Evolutionary conservation across 768 basidiomycete genomes (phyloP), one percentile per base, ranked within the genome.

Genomic region (Termitomyces sp.): DNA sequence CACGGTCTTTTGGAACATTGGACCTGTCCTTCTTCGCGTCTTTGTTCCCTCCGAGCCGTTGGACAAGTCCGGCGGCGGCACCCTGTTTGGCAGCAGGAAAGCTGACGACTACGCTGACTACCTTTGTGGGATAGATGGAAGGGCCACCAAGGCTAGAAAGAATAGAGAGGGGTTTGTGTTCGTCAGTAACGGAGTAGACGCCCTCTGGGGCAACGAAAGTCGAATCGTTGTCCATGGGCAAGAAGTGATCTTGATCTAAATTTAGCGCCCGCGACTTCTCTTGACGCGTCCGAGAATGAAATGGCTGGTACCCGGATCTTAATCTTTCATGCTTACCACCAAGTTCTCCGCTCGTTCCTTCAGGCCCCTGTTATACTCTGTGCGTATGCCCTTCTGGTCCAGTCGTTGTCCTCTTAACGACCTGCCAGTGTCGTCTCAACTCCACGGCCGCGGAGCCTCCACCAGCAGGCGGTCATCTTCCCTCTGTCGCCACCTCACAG

Each of bases 141-240:
- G 75, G 71, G 3, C 77, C 74, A 28, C 75, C 74, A 55, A 66
- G 69, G 48, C 74, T 68, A 7, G 74, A 75, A 66, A 74, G 72
- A 51, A 76, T 65, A 36, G 76, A 69, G 47, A 79, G 74, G 0
- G 89, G 85, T 71, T 87, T 91, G 79, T 90, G 87, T 68, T 93
- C 93, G 66, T 93, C 92, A 18, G 88, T 91, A 69, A 92, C 82
- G 28, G 90, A 87, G 77, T 94, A 94, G 46, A 93, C 90, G 65
- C 92, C 92, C 72, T 94, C 92, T 55, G 92, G 92, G 36, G 92
- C 91, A 48, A 93, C 87, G 72, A 94, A 93, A 30, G 90, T 88
- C 60, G 83, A 81, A 56, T 91, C 90, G 79, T 82, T 89, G 79
- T 93, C 90, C 87, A 91, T 91, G 64, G 44, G 40, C 28, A 48